Conservation (phyloP, 371 early-diverging fungal species). For the Apophysomyces elegans region DNA sequence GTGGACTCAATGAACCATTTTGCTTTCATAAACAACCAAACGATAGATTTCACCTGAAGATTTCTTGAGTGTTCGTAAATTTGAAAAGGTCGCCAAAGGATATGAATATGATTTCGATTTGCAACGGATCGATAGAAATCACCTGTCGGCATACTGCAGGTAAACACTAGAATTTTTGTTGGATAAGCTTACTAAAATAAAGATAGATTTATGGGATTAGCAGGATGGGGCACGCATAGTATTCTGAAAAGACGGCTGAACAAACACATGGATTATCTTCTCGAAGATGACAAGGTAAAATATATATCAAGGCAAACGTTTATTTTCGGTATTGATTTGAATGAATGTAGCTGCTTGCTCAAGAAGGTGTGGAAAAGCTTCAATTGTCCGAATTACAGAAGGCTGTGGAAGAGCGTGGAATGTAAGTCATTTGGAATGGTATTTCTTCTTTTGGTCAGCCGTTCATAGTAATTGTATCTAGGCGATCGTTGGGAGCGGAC, state of each 20-base stretch:
- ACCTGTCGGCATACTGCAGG: slow-evolving; percentile 60
- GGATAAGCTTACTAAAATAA: background rate
- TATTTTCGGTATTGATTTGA: background rate
- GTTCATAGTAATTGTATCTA: slow-evolving; percentile 6
- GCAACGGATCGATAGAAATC: slow-evolving; percentile 50
- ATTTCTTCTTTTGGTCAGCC: background rate
- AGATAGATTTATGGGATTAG: slow-evolving; percentile 62
- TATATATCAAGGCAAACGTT: background rate
- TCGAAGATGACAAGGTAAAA: slow-evolving; percentile 58
- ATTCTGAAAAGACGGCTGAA: slow-evolving; percentile 58
- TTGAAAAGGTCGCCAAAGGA: slow-evolving; percentile 47
- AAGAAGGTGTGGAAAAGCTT: slow-evolving; percentile 55
- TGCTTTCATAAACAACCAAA: background rate
- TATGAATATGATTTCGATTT: slow-evolving; percentile 60
- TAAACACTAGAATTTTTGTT: slow-evolving; percentile 19
- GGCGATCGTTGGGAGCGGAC: slow-evolving; percentile 50
- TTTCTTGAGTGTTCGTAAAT: slow-evolving; percentile 50
- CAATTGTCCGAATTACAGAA: slow-evolving; percentile 46
- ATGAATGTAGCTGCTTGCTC: slow-evolving; percentile 42
- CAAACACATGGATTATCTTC: slow-evolving; percentile 56
- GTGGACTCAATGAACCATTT: too few relatives aligned
- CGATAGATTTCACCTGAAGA: slow-evolving; percentile 53
- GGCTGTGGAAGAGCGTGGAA: slow-evolving; percentile 69
- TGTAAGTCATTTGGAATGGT: slow-evolving; percentile 35
- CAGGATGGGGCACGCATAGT: slow-evolving; percentile 54